These are phyloP conservation scores for Rosa chinensis DNA, from an alignment of 306 rosid genomes.

Conservation along the genomic window DNA sequence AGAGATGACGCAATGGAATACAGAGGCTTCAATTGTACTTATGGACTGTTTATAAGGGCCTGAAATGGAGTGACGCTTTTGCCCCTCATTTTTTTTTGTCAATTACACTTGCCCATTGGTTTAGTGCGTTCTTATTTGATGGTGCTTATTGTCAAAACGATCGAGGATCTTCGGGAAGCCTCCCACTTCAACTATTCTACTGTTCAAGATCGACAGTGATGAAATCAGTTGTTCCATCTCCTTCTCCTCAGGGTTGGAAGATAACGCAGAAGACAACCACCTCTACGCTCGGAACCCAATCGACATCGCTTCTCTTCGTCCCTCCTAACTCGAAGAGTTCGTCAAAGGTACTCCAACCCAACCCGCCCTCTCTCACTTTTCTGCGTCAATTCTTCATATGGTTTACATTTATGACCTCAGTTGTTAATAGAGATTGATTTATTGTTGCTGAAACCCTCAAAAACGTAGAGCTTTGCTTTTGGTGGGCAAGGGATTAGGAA, in stretches of 20 bases:
- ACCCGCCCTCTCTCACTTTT: background rate
- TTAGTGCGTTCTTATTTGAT: too few species aligned
- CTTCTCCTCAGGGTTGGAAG: slow-evolving; percentile 68
- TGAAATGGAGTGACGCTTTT: too few species aligned
- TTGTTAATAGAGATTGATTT: background rate
- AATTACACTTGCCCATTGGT: too few species aligned
- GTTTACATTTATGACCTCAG: background rate
- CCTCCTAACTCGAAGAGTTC: slow-evolving; percentile 79
- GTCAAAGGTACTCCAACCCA: slow-evolving; percentile 65
- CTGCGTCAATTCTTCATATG: background rate
- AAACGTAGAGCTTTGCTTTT: background rate
- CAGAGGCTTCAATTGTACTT: too few species aligned
- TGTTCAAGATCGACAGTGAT: too few species aligned
- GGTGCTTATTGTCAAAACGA: too few species aligned
- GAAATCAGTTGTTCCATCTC: too few species aligned
- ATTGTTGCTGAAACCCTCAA: background rate
- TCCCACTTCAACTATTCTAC: too few species aligned
- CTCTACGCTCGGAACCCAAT: slow-evolving; percentile 50
- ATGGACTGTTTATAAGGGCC: too few species aligned
- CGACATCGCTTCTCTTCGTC: slow-evolving; percentile 47
- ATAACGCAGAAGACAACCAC: slow-evolving; percentile 53
- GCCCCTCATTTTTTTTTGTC: too few species aligned
- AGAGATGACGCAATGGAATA: too few species aligned
- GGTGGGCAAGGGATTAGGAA: background rate
- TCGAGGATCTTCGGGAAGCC: too few species aligned